Base-by-base conservation (phyloP, 2,329 filamentous ascomycete species). In the Aspergillus costaricaensis region DNA sequence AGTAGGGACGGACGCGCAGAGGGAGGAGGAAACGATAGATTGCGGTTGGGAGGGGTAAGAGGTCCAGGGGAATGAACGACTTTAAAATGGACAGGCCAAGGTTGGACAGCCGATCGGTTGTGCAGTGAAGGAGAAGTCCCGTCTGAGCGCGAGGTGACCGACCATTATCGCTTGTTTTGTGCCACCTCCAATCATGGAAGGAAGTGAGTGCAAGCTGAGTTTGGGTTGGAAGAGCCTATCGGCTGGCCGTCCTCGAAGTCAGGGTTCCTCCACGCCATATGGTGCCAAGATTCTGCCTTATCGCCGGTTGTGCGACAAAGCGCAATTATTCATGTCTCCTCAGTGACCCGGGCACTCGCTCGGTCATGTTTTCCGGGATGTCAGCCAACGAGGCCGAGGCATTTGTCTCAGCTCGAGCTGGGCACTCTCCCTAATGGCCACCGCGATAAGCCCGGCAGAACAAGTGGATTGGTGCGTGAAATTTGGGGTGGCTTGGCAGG, bases 61-160 rank as follows among this genome's bases (percentile, higher is more conserved):
- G 19, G 48, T n/a, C 48, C 32, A 36, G 38, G 12, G 9, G 47
- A n/a, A 10, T 57, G 55, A 36, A 23, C 44, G 48, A 53, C 39
- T 48, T 47, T 50, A 52, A 59, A 52, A 43, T 15, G 38, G 48
- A 55, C 49, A 50, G 51, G 59, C 14, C 49, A 32, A 15, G n/a
- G 39, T 54, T 27, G 39, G 38, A 25, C 43, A 21, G 19, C 43
- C 19, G 43, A 47, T 19, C 43, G 5, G 21, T 19, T 14, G 44
- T 44, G 19, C 41, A 44, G 41, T 23, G 41, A 44, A 44, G 8
- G 23, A 30, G 27, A 30, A 27, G 7, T 27, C 25, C 25, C 25
- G 27, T 12, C 27, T 30, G 27, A 30, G 27, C 27, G 27, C 9
- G 27, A 15, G 23, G 39, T 41, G 38, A 41, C 12, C 21, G 12